A percentile compares a stretch with the other conserved stretches of the same genome.
Conservation (phyloP, 1,139 yeast genomes). For the Sugiyamaella xylanicola region DNA sequence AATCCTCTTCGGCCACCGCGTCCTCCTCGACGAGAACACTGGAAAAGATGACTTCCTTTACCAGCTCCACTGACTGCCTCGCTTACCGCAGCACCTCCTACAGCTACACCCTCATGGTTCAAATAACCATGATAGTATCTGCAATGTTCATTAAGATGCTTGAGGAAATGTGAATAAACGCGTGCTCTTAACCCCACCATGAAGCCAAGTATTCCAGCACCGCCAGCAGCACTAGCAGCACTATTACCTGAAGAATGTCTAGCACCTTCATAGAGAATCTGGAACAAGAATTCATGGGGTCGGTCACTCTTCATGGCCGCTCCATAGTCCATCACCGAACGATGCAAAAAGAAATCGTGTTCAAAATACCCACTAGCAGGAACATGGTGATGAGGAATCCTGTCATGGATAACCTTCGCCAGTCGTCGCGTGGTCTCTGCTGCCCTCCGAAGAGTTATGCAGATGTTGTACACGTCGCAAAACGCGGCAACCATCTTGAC, state of each 20-base stretch:
- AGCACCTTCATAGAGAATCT: neutral
- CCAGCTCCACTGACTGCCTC: too few relatives aligned
- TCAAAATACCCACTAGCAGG: neutral
- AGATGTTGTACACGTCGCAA: conserved; percentile 8
- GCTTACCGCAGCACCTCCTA: too few relatives aligned
- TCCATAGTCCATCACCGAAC: neutral
- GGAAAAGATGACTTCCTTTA: neutral
- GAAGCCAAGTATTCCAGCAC: conserved; percentile 5
- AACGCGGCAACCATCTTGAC: conserved; percentile 10
- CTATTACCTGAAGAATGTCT: neutral
- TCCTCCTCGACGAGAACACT: conserved; percentile 1
- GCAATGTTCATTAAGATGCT: conserved; percentile 2
- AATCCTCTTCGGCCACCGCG: neutral
- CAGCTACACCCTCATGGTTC: neutral
- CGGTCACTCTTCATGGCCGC: conserved; percentile 8
- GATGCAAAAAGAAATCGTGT: conserved; percentile 7
- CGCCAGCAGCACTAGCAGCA: neutral
- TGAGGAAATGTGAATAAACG: conserved; percentile 11
- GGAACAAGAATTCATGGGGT: conserved; percentile 4
- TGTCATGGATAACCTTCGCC: conserved; percentile 19
- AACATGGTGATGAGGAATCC: conserved; percentile 21
- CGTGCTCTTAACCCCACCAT: conserved; percentile 2
- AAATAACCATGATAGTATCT: neutral
- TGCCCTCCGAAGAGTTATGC: conserved; percentile 2
- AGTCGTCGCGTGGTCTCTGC: conserved; percentile 16